Evolutionary conservation across 2,329 filamentous ascomycete genomes (phyloP), one percentile per base, ranked within the genome.

Genomic region (Pseudogymnoascus sp.): DNA sequence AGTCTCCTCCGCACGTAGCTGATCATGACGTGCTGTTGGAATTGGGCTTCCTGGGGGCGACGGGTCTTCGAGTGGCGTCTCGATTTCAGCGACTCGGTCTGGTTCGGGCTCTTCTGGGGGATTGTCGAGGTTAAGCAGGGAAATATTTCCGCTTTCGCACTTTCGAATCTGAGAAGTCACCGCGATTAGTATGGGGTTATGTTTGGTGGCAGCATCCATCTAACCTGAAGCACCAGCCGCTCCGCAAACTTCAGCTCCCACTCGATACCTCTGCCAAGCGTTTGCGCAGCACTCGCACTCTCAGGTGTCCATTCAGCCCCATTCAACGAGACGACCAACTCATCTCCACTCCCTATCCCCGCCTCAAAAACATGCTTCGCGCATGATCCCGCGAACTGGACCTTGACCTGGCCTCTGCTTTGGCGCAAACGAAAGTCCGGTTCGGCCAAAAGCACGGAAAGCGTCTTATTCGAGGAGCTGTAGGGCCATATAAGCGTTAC

Each of bases 401-500:
- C 84, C 63, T 92, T 88, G 21, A 96, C 85, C 75, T 96, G 91
- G 11, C 93, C 93, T 68, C 84, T 88, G 42, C 82, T 81, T 66
- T 86, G 85, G 63, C 93, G 89, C 60, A 93, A 81, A 59, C 90
- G 88, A 71, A 93, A 89, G 73, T 97, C 91, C 53, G 87, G 86
- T 70, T 97, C 93, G 53, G 90, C 90, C 36, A 97, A 83, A 18
- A 96, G 83, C 60, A 97, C 87, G 25, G 91, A 88, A 68, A 92
- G 83, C 40, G 86, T 86, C 62, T 83, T 84, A 31, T 84, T 89
- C 25, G 91, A 85, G 21, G 89, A 89, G 67, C 90, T 96, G 75
- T 91, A 97, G 0, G 93, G 93, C 93, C 93, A 97, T 64, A 91
- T 87, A 37, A 97, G 85, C 7, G 91, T 93, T 21, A 97, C 85